Evolutionary conservation across 148 eudicot species (phyloP), one percentile per base, ranked within the genome.

Genomic region (Rhododendron vialii): DNA sequence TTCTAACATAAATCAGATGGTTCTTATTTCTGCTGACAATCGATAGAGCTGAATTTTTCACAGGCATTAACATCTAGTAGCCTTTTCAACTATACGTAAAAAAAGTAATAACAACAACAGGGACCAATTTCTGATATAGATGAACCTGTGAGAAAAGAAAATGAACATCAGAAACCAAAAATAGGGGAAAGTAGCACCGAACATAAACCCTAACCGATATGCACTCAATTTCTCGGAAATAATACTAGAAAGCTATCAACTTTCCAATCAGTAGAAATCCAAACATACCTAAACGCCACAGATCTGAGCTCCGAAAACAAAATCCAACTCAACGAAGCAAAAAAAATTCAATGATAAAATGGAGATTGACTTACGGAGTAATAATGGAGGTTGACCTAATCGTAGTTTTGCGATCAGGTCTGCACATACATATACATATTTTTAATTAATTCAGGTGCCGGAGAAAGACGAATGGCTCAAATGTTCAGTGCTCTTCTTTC

Each of bases 251-350:
- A 47, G 82, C 35, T 47, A 78, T 11, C 36, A 48, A 47, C 59
- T 78, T 78, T 47, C 57, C 26, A 78, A 47, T 78, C 35, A 78
- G 28, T 78, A 78, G 59, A 47, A 41, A 78, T 47, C 36, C 17
- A 78, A 78, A 47, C 20, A 26, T n/a, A 22, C 82, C 82, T n/a
- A 78, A 78, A 13, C 28, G 20, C 55, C 35, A 78, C 82, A 14
- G 82, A 78, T 78, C 82, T 78, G 82, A 78, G 18, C 26, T 78
- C 20, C 82, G 33, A 47, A 78, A 47, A 78, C 57, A n/a, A 78
- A 47, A 47, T 24, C 36, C 57, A 78, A n/a, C 36, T 43, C 80
- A 41, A 20, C 80, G 11, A 11, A 22, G 7, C 38, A 41, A 78
- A 12, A 11, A 13, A 78, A 4, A 13, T 43, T 28, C 18, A 78